Base-by-base conservation (phyloP, 805 yeast species). In the Metschnikowia aberdeeniae region DNA sequence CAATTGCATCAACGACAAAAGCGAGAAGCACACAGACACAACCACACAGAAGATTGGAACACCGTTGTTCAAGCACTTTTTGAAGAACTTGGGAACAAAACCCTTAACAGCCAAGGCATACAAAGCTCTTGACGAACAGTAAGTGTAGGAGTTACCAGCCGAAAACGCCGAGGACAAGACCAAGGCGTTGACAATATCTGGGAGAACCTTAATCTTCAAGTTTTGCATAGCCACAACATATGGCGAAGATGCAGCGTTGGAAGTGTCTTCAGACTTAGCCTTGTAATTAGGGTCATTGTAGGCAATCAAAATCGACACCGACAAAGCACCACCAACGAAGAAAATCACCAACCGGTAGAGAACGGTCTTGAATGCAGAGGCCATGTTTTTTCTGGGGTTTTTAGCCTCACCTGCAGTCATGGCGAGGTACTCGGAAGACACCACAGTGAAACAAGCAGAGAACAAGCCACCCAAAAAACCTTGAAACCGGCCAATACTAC, bases 391-490 rank as follows among this genome's bases (percentile, higher is more conserved):
- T 50, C 76, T 64, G 7, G 76, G 76, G 51, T 70, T 67, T 40
- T 56, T 61, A 17, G 70, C 69, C 51, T 73, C 78, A 38, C 73
- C 75, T 3, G 73, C 68, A 22, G 67, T 70, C 69, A 70, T 67
- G 22, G 72, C 62, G 51, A 73, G 58, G 51, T 72, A 72, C 50
- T 73, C 77, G 3, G 76, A 72, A 4, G 75, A 75, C 35, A 64
- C 74, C 33, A 67, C 64, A 13, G 66, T 63, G 55, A 70, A 72
- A 34, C 66, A 59, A 4, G 74, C 73, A 22, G 64, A 62, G 33
- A 61, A 53, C 42, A 68, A 59, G 13, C 69, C 70, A 9, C 67
- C 65, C 47, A 72, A 57, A 54, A 70, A 73, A 4, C 76, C 77
- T 48, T 72, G 65, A 43, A 72, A 67, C 36, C 64, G 58, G 28